Percentiles rank a stretch among this genome's conserved stretches.
phyloP scores from a whole-genome alignment of 495 filamentous ascomycete species.

The Glonium stellatum region DNA sequence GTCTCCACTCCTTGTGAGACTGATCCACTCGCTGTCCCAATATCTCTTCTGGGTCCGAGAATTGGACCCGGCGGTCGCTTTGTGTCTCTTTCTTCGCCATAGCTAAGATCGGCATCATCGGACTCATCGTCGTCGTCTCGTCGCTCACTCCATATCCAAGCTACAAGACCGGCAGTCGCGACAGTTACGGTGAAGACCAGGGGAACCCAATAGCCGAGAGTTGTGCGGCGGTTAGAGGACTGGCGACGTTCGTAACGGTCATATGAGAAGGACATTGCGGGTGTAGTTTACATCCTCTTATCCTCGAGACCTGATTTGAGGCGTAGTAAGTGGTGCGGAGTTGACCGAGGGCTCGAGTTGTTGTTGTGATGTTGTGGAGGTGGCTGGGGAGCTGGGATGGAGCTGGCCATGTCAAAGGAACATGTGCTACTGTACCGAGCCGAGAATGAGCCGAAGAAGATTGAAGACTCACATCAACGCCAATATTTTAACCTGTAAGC shows the following conservation, averaged over 20 bases:
- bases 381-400: neutral
- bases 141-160: slow-evolving; percentile 91
- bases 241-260: slow-evolving; percentile 56
- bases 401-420: neutral
- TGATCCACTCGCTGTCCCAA: slow-evolving; percentile 29
- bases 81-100: slow-evolving; percentile 24
- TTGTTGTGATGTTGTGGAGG: neutral
- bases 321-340: neutral
- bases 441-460: neutral
- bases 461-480: neutral
- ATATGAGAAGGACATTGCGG: slow-evolving; percentile 72
- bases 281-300: slow-evolving; percentile 28
- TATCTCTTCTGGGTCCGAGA: slow-evolving; percentile 27
- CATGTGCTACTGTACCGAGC: neutral
- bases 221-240: slow-evolving; percentile 57
- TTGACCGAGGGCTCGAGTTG: neutral
- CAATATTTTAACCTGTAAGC: neutral
- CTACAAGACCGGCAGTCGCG: slow-evolving; percentile 73
- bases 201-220: slow-evolving; percentile 79
- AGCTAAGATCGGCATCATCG: slow-evolving; percentile 30
- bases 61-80: neutral
- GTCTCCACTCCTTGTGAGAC: slow-evolving; percentile 29
- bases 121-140: slow-evolving; percentile 60
- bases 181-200: slow-evolving; percentile 75
- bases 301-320: neutral